Percentiles rank a stretch among this genome's conserved stretches.
Evolutionary conservation across 306 rosid genomes (phyloP).

Genomic region (Begonia fuchsioides): DNA sequence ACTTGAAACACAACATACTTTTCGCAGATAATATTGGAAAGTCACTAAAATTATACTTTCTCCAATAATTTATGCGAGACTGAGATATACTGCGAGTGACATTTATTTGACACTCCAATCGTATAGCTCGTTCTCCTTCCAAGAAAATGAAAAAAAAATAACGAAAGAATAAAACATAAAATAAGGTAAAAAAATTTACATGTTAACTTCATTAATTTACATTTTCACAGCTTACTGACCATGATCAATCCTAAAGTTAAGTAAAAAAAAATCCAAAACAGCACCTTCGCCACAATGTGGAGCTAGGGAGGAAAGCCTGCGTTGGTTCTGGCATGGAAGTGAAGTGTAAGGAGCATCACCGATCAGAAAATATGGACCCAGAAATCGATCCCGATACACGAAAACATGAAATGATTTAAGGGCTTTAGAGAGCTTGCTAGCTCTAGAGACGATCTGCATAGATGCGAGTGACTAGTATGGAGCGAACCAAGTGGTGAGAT

Average conservation of each 20-base stretch:
- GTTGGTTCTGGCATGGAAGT: conserved; percentile 19
- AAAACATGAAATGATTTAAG: conserved; percentile 33
- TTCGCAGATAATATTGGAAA: background rate
- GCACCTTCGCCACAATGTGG: conserved; percentile 28
- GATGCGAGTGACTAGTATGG: no score
- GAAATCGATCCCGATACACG: conserved; percentile 21
- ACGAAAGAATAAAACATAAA: background rate
- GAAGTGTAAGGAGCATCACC: conserved; percentile 14
- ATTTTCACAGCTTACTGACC: background rate
- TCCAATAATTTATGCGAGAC: no score
- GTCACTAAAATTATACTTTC: background rate
- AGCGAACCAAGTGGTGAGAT: no score
- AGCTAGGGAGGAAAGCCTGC: conserved; percentile 9
- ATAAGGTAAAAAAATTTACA: background rate
- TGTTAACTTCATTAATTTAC: background rate
- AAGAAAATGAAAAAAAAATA: no score
- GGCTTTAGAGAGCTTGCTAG: conserved; percentile 39
- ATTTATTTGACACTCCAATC: background rate
- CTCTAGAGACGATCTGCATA: conserved; percentile 48
- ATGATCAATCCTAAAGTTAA: no score
- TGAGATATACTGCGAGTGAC: no score
- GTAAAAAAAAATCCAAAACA: no score
- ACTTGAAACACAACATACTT: background rate
- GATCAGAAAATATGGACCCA: conserved; percentile 18
- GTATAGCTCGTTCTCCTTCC: no score